Evolutionary conservation across 768 basidiomycete species (phyloP).

Genomic region (Phlegmacium glaucopus): DNA sequence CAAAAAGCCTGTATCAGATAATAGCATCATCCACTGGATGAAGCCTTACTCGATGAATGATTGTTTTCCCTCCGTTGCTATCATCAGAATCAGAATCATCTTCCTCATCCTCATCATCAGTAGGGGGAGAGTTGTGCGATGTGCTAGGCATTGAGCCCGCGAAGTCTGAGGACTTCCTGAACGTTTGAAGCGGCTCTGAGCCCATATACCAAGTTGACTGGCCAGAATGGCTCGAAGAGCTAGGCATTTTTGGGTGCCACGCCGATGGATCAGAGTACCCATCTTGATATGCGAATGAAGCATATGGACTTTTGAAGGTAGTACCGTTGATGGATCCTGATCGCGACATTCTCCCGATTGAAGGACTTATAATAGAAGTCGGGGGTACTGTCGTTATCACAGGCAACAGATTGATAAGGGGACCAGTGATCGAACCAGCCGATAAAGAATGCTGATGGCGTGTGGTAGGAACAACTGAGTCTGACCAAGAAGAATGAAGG

Average conservation of each 20-base stretch:
- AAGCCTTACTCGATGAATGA: conserved; percentile 17
- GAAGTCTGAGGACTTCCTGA: conserved; percentile 24
- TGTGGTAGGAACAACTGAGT: conserved; percentile 23
- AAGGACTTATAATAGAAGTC: conserved; percentile 27
- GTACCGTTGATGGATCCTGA: conserved; percentile 52
- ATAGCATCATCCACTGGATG: conserved; percentile 1
- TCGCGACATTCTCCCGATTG: conserved; percentile 53
- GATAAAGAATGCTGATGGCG: conserved; percentile 37
- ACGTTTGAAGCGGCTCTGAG: conserved; percentile 9
- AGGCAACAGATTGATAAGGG: conserved; percentile 13
- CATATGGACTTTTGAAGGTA: conserved; percentile 36
- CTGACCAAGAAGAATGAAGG: conserved; percentile 32
- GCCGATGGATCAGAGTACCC: conserved; percentile 14
- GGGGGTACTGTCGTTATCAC: conserved; percentile 18
- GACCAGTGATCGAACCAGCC: conserved; percentile 25
- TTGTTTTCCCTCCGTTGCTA: conserved; percentile 19
- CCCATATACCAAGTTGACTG: conserved; percentile 21
- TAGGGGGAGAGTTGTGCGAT: conserved; percentile 37
- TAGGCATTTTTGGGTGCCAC: conserved; percentile 11
- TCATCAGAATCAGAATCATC: conserved; percentile 43
- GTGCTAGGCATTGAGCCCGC: conserved; percentile 25
- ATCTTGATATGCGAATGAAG: conserved; percentile 24
- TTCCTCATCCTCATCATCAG: conserved; percentile 50
- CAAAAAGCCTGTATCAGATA: conserved; percentile 21
- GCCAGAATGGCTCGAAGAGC: conserved; percentile 10